Evolutionary conservation across 345 rosid genomes (phyloP), one percentile per base, ranked within the genome.

Genomic region (Euphorbia peplus): DNA sequence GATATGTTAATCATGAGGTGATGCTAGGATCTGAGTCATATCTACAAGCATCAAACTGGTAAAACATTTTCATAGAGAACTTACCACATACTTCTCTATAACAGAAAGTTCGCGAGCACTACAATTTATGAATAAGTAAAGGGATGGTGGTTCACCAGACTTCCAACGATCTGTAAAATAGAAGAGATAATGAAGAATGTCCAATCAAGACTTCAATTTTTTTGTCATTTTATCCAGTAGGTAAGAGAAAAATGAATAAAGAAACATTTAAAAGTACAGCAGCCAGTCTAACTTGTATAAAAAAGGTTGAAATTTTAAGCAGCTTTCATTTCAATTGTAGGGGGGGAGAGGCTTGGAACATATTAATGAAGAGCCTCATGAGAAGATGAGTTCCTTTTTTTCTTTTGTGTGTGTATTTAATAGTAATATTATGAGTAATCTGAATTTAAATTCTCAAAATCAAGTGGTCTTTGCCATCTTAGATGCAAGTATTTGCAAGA

Each of bases 71-170:
- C 25, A 63, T 42, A 60, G 63, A 77, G 53, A 70, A 3, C 75
- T 75, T 86, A 93, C 98, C 97, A 91, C 95, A 78, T 89, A 93
- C 80, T 88, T 88, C 89, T 93, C 97, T 77, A 93, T 83, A 22
- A 64, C 75, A 77, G 90, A 76, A 68, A 93, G 96, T 70, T 93
- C 97, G n/a, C 85, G 84, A 11, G 97, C 91, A 83, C 96, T 93
- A 77, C 95, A 89, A 66, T 89, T 93, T 66, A 93, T 82, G 74
- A 91, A 93, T 44, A 89, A 71, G 73, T 87, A 86, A 61, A 90
- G 82, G n/a, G 92, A 80, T 53, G 98, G 98, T 50, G 91, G 92
- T 77, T 84, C 87, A 63, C 75, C 78, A 63, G 92, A 66, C 77
- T 84, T 79, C 98, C 97, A 91, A 65, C 87, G 79, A 79, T 85